Base-by-base conservation (phyloP, 306 rosid genomes). In the Astragalus membranaceus region DNA sequence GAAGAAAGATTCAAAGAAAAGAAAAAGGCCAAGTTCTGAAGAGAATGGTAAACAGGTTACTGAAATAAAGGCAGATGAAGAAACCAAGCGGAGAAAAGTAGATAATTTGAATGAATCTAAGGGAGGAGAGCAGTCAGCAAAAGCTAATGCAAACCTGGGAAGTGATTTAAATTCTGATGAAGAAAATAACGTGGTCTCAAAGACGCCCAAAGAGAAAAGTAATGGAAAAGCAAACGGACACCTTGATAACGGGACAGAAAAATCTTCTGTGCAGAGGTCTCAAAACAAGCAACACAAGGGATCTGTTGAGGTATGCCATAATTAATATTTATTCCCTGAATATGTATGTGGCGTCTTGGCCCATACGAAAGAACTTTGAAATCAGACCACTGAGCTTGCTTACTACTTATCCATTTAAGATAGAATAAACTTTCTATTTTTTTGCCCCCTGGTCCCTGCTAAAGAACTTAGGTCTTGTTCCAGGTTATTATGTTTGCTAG, bases 271-370 rank as follows among this genome's bases (percentile, higher is more conserved):
- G 8, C 81, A 78, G 64, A 87, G 53, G 59, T 63, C 84, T 35
- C 43, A 8, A 66, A 87, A 83, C 86, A 90, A 87, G 67, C 84
- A 80, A 23, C 57, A 37, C 43, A 79, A 81, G 67, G 92, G 81
- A 75, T 85, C 92, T 44, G 75, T 64, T 42, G 98, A 90, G 98
- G 97, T 93, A 84, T 62, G 32, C 37, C 39, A 29, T 78, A 33
- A n/a, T 42, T 49, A 13, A 53, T 78, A 14, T 10, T 14, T 67
- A 32, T 52, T 20, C 50, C 17, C 42, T 66, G 35, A 48, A 14
- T 49, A 16, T 52, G 15, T 48, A 7, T 6, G 6, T 16, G 9
- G 47, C 9, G 1, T 59, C n/a, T 23, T 65, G 56, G 55, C n/a
- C 37, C 48, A 20, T 47, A 42, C 61, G 30, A 16, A 16, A 41